Base-by-base conservation (phyloP, 2,329 filamentous ascomycete genomes). In the Beauveria rudraprayagi region DNA sequence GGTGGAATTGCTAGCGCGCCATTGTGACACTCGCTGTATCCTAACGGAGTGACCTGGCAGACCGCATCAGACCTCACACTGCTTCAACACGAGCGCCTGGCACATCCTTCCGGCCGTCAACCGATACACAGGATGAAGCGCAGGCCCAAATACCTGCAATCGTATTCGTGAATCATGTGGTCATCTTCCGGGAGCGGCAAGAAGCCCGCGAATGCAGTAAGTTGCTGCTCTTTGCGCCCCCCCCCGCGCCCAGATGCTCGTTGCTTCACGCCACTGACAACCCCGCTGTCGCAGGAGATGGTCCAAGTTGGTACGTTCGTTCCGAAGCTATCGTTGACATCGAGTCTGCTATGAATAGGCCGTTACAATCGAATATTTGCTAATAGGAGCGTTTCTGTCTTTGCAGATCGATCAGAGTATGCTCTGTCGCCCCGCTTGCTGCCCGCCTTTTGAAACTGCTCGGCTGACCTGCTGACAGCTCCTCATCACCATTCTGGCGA, bases 301-400 rank as follows among this genome's bases (percentile, higher is more conserved):
- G 91, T 97, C 69, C 93, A 99, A 89, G 92, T 99, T 81, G 93
- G 94, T 97, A 88, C 70, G 82, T 80, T 60, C 48, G 22, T 52
- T 14, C 19, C 52, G 24, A 50, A 51, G 14, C 28, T 54, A 9
- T 19, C 43, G 47, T n/a, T 52, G 37, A 40, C 44, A 11, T 26
- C 34, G 4, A 2, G n/a, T 22, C 24, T 37, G 17, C 24, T 47
- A n/a, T 22, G 3, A 5, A 28, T 3, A 40, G 24, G 14, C 16
- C 9, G 11, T 43, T 3, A 0, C 51, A 16, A n/a, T 17, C 24
- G 24, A 16, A 50, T 26, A 11, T 6, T 65, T 61, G 61, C 71
- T 74, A 61, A 73, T 66, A 64, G 66, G 64, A 28, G 8, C 61
- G 66, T 65, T 67, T 63, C 53, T 61, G 37, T 51, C 30, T 61